Base-by-base conservation (phyloP, 1,284 basidiomycete genomes). In the Tilletiaria anomala region DNA sequence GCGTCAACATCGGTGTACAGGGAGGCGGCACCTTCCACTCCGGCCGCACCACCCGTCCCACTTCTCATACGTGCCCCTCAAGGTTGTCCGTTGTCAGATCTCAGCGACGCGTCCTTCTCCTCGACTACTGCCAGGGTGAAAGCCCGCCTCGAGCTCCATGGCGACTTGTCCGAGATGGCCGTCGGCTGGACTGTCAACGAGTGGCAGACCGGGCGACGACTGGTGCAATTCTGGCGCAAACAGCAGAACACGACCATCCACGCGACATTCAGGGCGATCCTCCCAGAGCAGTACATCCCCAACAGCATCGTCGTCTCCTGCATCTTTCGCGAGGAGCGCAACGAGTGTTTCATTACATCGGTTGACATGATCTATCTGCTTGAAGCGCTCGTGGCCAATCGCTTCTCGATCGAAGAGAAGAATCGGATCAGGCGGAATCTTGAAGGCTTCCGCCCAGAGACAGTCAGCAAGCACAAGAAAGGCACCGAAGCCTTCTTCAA, bases 281-380 rank as follows among this genome's bases (percentile, higher is more conserved):
- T n/a, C n/a, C n/a, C n/a, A n/a, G n/a, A n/a, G n/a, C n/a, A n/a
- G n/a, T n/a, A n/a, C n/a, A n/a, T n/a, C n/a, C n/a, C n/a, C n/a
- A n/a, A n/a, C 54, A 67, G 67, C 41, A 73, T 74, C 55, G 70
- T 73, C 56, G 68, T 75, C 54, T 91, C 85, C 1, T 94, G 89
- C 73, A 91, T 96, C 65, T 85, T 81, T 64, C 78, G 83, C 44
- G 76, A 80, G 41, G 80, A 83, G 43, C 77, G 75, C 33, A 77
- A 80, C 53, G 72, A 78, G 18, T 89, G 78, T 70, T 89, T 78
- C 67, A 53, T 88, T 51, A 96, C 89, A 11, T 91, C 86, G 0
- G 89, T 94, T 48, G 89, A 96, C 67, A 79, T 87, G 62, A 91
- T 96, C 62, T 85, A 82, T 65, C 75, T 94, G 14, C 76, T 96